phyloP scores from a whole-genome alignment of 1,284 basidiomycete genomes.

The Irpex sp. region DNA sequence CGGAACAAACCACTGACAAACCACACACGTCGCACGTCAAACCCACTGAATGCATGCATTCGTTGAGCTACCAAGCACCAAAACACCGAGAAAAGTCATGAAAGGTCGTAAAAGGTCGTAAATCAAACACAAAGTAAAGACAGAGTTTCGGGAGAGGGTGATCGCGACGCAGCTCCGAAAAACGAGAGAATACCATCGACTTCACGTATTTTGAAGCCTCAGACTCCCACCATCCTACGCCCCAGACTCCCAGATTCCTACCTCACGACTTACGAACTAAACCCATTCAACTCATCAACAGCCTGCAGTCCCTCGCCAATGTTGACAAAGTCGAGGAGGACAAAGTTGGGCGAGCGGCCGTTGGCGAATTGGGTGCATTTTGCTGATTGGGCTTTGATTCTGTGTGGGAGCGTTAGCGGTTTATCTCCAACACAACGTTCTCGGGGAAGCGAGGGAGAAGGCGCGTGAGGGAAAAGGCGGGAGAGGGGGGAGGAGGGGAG shows the following conservation, averaged over 20 bases:
- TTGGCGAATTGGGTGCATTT: conserved; percentile 40
- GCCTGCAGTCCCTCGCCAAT: conserved; percentile 39
- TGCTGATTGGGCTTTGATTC: conserved; percentile 42
- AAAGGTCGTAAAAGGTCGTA: not conserved
- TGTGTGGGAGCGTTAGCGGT: conserved; percentile 13
- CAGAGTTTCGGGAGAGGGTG: too few relatives aligned
- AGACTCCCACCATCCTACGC: too few relatives aligned
- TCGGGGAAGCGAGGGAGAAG: too few relatives aligned
- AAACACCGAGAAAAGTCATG: not conserved
- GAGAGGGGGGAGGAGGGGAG: too few relatives aligned
- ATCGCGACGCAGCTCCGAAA: too few relatives aligned
- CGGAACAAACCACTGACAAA: too few relatives aligned
- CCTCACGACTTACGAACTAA: conserved; percentile 18
- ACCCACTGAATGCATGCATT: not conserved
- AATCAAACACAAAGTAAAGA: not conserved
- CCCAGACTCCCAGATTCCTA: too few relatives aligned
- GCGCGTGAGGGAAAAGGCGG: too few relatives aligned
- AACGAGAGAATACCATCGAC: too few relatives aligned
- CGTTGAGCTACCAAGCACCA: not conserved
- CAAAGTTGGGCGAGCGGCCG: conserved; percentile 43
- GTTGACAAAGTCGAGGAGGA: conserved; percentile 49
- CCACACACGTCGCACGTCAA: too few relatives aligned
- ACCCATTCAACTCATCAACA: conserved; percentile 41
- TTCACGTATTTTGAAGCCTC: too few relatives aligned
- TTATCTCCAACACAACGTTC: too few relatives aligned